Conservation (phyloP, 2,329 filamentous ascomycete genomes). For the Elsinoe fawcettii region DNA sequence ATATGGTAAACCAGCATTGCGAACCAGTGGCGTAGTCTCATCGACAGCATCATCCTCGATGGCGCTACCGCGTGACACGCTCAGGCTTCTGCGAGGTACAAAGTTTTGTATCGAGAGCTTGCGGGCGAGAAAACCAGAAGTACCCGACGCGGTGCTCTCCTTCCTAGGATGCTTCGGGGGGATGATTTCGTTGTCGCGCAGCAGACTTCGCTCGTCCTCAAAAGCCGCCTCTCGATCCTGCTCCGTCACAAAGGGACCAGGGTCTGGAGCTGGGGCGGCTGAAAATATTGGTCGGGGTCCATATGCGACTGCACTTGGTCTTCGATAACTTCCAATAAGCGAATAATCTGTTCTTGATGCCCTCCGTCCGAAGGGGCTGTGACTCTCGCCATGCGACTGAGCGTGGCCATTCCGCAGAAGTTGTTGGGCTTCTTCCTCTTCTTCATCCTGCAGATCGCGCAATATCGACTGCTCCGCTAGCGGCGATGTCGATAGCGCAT, state of each 20-base stretch:
- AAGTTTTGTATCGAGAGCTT: slow-evolving; percentile 14
- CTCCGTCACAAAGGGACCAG: slow-evolving; percentile 41
- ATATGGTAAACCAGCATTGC: slow-evolving; percentile 31
- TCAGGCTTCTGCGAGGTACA: neutral
- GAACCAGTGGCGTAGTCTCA: slow-evolving; percentile 21
- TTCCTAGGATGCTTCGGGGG: slow-evolving; percentile 43
- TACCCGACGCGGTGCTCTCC: slow-evolving; percentile 16
- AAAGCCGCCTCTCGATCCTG: slow-evolving; percentile 47
- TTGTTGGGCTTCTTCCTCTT: slow-evolving; percentile 20
- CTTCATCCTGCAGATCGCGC: slow-evolving; percentile 25
- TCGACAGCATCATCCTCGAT: slow-evolving; percentile 14
- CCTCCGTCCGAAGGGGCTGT: slow-evolving; percentile 18
- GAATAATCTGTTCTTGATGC: slow-evolving; percentile 32
- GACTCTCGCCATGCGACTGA: slow-evolving; percentile 11
- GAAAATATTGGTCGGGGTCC: slow-evolving; percentile 63
- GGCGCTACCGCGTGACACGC: neutral
- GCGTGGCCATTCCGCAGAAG: neutral
- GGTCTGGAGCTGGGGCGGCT: slow-evolving; percentile 47
- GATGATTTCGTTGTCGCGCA: slow-evolving; percentile 54
- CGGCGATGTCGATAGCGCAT: slow-evolving; percentile 17
- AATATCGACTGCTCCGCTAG: slow-evolving; percentile 29
- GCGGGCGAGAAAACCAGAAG: slow-evolving; percentile 7
- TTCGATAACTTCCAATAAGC: slow-evolving; percentile 60
- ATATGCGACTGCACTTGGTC: slow-evolving; percentile 68
- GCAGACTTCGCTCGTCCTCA: slow-evolving; percentile 50